These are phyloP conservation scores for Baeospora myosura DNA, from an alignment of 1,284 basidiomycete genomes.

Conservation along the genomic window DNA sequence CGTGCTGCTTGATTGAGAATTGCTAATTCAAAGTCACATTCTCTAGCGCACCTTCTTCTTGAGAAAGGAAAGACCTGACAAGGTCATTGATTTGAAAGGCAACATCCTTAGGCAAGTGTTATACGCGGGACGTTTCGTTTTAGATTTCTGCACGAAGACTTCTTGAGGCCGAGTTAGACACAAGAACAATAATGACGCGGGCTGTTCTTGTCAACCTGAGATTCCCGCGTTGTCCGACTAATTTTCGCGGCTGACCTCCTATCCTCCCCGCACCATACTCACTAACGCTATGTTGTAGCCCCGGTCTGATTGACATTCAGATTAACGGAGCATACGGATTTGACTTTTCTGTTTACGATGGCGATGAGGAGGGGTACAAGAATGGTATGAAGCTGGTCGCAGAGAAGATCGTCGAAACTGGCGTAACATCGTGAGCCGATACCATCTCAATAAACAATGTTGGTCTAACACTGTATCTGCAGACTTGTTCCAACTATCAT, in stretches of 20 bases:
- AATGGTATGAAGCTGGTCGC: conserved; percentile 68
- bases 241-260: background rate
- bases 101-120: conserved; percentile 66
- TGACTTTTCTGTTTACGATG: conserved; percentile 79
- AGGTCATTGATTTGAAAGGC: conserved; percentile 58
- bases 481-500: conserved; percentile 76
- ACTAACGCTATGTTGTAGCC: conserved; percentile 33
- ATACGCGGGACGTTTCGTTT: too few relatives aligned
- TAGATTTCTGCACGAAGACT: too few relatives aligned
- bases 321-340: conserved; percentile 87
- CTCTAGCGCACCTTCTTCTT: conserved; percentile 59
- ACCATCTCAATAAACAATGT: conserved; percentile 3
- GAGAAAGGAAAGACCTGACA: conserved; percentile 52
- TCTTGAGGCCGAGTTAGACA: too few relatives aligned
- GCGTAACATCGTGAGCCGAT: conserved; percentile 70
- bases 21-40: too few relatives aligned
- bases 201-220: too few relatives aligned
- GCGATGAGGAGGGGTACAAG: conserved; percentile 60
- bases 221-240: too few relatives aligned
- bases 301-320: conserved; percentile 75
- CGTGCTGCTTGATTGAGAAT: conserved; percentile 3
- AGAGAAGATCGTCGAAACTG: conserved; percentile 76
- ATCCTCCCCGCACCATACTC: too few relatives aligned
- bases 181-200: too few relatives aligned
- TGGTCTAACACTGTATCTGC: conserved; percentile 7